Percentiles rank a stretch among this genome's conserved stretches.
Evolutionary conservation across 306 rosid species (phyloP).

Genomic region (Glycine latifolia): DNA sequence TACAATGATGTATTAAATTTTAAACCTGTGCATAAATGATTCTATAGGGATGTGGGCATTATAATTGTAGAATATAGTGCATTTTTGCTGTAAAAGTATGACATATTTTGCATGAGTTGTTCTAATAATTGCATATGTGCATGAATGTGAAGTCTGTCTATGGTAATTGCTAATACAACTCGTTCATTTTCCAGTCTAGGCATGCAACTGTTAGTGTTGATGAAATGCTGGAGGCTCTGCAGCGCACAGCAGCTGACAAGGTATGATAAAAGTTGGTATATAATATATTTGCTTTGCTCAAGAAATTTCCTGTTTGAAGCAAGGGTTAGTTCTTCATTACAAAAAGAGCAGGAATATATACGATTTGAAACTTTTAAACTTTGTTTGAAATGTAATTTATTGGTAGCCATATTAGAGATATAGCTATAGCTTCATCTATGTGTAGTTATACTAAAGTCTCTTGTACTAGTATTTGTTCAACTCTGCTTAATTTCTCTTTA

Average conservation of each 20-base stretch:
- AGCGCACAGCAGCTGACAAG: slow-evolving; percentile 64
- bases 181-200: slow-evolving; percentile 72
- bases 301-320: slow-evolving; percentile 15
- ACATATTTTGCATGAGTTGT: slow-evolving; percentile 8
- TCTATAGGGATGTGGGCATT: background rate
- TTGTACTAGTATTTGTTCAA: background rate
- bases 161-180: slow-evolving; percentile 33
- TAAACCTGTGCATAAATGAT: background rate
- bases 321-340: background rate
- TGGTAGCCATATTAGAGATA: background rate
- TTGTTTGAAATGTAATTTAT: slow-evolving; percentile 19
- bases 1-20: background rate
- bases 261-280: slow-evolving; percentile 49
- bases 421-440: no score
- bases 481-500: background rate
- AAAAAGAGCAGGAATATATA: background rate
- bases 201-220: slow-evolving; percentile 89
- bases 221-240: slow-evolving; percentile 88
- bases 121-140: background rate
- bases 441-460: background rate
- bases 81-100: background rate
- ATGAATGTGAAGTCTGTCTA: background rate
- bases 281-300: slow-evolving; percentile 27
- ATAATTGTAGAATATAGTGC: slow-evolving; percentile 11
- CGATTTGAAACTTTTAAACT: background rate